Evolutionary conservation across 2,329 filamentous ascomycete species (phyloP).

Genomic region (Fusarium bulbicola): DNA sequence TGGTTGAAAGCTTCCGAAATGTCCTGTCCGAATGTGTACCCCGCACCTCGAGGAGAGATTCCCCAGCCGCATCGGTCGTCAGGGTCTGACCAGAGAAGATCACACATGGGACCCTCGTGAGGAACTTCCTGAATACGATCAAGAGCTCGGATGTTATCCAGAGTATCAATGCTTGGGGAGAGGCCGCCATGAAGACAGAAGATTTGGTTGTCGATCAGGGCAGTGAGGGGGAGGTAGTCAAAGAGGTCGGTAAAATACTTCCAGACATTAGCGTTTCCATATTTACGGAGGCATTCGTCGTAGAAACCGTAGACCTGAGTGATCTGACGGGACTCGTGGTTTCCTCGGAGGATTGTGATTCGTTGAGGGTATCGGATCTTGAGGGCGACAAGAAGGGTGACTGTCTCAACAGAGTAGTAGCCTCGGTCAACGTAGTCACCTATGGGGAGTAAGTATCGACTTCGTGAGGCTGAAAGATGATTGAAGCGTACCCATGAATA

Average conservation of each 20-base stretch:
- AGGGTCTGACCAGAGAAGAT: slow-evolving; percentile 96
- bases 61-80: slow-evolving; percentile 97
- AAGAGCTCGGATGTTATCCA: slow-evolving; percentile 93
- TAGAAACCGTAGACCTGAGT: slow-evolving; percentile 99
- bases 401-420: slow-evolving; percentile 98
- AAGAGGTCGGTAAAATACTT: slow-evolving; percentile 99
- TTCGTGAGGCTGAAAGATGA: background rate
- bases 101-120: slow-evolving; percentile 98
- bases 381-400: slow-evolving; percentile 93
- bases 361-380: slow-evolving; percentile 98
- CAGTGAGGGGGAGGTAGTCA: slow-evolving; percentile 96
- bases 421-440: slow-evolving; percentile 98
- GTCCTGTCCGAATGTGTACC: slow-evolving; percentile 95
- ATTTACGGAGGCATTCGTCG: slow-evolving; percentile 98
- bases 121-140: slow-evolving; percentile 98
- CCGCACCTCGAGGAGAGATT: slow-evolving; percentile 92
- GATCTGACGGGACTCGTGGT: slow-evolving; percentile 98
- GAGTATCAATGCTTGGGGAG: slow-evolving; percentile 93
- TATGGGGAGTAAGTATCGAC: slow-evolving; percentile 48
- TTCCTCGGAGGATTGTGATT: slow-evolving; percentile 98
- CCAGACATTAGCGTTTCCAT: slow-evolving; percentile 99
- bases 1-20: slow-evolving; percentile 99
- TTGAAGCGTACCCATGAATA: slow-evolving; percentile 86
- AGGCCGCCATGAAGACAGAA: slow-evolving; percentile 98
- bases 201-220: slow-evolving; percentile 98